These are phyloP conservation scores for Globisporangium middletonii DNA, from an alignment of 352 stramenopile genomes.

Conservation along the genomic window DNA sequence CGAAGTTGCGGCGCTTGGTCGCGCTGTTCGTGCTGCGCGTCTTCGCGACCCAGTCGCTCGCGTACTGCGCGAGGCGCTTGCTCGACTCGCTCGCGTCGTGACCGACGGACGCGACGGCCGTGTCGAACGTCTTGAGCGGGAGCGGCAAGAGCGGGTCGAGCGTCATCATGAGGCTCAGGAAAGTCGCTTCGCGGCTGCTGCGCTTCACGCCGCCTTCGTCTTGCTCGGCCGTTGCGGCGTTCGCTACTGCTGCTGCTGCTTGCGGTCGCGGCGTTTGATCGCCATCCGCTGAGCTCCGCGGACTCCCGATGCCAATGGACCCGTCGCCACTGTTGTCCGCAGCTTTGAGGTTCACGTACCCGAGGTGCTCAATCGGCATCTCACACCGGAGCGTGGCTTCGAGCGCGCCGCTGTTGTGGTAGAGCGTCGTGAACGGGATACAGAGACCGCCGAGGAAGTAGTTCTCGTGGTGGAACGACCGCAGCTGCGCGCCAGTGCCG, in stretches of 20 bases:
- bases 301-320: conserved; percentile 4
- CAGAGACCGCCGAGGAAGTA: conserved; percentile 79
- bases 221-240: conserved; percentile 1
- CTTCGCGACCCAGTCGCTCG: conserved; percentile 22
- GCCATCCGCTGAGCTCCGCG: conserved; percentile 3
- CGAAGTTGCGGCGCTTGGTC: conserved; percentile 35
- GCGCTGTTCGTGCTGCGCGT: conserved; percentile 12
- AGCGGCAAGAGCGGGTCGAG: conserved; percentile 77
- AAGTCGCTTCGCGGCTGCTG: conserved; percentile 61
- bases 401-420: conserved; percentile 60
- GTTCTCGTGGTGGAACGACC: conserved; percentile 66
- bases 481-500: conserved; percentile 25
- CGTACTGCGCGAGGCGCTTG: conserved; percentile 29
- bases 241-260: background rate
- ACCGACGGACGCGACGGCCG: conserved; percentile 8
- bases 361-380: conserved; percentile 79
- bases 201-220: conserved; percentile 29
- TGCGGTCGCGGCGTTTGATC: background rate
- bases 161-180: conserved; percentile 84
- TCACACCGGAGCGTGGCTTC: conserved; percentile 80
- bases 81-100: conserved; percentile 14
- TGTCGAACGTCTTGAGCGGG: conserved; percentile 21
- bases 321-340: conserved; percentile 2
- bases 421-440: conserved; percentile 88
- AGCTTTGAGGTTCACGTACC: conserved; percentile 56